Evolutionary conservation across 2,329 filamentous ascomycete genomes (phyloP).

Genomic region (Arthroderma sp.): DNA sequence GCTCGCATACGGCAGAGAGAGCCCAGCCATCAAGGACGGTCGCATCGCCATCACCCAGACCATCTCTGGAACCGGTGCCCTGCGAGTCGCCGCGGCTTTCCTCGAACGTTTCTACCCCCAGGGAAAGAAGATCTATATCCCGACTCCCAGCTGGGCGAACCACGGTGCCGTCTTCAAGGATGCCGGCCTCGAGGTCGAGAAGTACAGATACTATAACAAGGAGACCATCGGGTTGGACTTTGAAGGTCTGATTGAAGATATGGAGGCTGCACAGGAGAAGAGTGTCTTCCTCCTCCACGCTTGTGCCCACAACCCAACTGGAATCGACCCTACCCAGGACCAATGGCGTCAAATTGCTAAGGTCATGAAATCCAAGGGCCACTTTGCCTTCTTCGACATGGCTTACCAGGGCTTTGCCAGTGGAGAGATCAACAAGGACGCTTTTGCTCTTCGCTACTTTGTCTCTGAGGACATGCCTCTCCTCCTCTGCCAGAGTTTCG

Average conservation of each 20-base stretch:
- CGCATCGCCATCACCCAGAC: conserved; percentile 89
- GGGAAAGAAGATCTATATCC: conserved; percentile 93
- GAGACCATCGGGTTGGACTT: conserved; percentile 97
- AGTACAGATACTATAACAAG: conserved; percentile 99
- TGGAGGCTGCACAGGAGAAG: conserved; percentile 75
- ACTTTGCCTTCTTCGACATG: conserved; percentile 99
- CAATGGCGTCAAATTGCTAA: conserved; percentile 89
- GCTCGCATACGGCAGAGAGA: conserved; percentile 79
- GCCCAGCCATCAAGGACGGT: conserved; percentile 57
- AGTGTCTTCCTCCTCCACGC: conserved; percentile 91
- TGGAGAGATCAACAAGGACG: conserved; percentile 82
- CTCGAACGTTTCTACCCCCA: conserved; percentile 81
- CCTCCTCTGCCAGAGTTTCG: conserved; percentile 83
- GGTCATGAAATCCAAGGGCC: conserved; percentile 70
- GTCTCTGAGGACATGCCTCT: conserved; percentile 83
- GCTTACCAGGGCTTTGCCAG: conserved; percentile 97
- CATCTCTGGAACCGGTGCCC: conserved; percentile 93
- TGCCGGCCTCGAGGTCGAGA: conserved; percentile 77
- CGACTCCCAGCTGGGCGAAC: conserved; percentile 94
- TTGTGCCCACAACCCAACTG: conserved; percentile 95
- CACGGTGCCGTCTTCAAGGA: conserved; percentile 94
- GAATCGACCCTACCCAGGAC: conserved; percentile 79
- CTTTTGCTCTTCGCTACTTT: conserved; percentile 87
- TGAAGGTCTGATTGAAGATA: conserved; percentile 78
- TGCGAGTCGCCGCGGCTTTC: conserved; percentile 91